Evolutionary conservation across 78 protist species (phyloP), one percentile per base, ranked within the genome.

Genomic region (Dictyostelium citrinum): DNA sequence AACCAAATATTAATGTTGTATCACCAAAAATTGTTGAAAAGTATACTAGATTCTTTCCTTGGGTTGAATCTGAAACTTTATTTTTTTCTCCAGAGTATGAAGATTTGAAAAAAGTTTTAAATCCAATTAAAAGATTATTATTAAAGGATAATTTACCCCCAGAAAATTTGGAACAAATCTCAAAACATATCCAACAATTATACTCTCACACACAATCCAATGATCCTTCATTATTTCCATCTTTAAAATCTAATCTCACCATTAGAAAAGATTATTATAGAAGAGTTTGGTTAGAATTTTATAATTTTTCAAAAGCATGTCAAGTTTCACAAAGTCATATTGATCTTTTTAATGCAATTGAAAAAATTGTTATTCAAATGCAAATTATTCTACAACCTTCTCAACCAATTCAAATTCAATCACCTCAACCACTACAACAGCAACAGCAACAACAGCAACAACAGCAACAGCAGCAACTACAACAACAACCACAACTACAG

Each of bases 31-130:
- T 72, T 10, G 91, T 58, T 39, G 91, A 84, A 60, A 84, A 84
- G 24, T 75, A 84, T 49, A 84, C 91, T 0, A 33, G 91, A 4
- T 84, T 72, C 41, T 84, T 60, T 64, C 91, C 91, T 6, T 84
- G 91, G 91, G 45, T 75, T 20, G 80, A 84, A 29, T 3, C 43
- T 12, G 91, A 84, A 14, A 84, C 91, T 39, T 12, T 84, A 22
- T 75, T 84, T 22, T 84, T 75, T 46, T 75, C 82, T 9, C 24
- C 55, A 3, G 82, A 84, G 41, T 14, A 46, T 60, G 91, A 84
- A 33, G 91, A 84, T 5, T 35, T 84, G 64, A 72, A 84, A 43
- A 31, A 55, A 16, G 16, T 75, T 8, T 43, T 84, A 10, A 39
- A 58, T 29, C 79, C 82, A 11, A 35, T 75, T n/a, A 67, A 84